Conservation (phyloP, 192 early-diverging fungal genomes). For the Backusella circina region DNA sequence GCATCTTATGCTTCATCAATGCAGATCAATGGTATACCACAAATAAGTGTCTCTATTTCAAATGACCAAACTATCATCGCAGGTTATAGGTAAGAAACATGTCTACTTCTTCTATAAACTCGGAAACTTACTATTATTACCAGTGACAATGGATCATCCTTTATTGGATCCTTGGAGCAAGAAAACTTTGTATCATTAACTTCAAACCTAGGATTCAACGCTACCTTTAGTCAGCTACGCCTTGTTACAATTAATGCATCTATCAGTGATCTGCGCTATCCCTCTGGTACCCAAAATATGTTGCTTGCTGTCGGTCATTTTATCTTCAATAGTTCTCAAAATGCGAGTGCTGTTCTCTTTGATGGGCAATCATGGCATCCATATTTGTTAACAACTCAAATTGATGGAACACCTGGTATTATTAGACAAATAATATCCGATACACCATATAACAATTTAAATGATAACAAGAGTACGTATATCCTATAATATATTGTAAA, state of each 20-base stretch:
- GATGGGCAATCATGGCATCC: conserved; percentile 48
- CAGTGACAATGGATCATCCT: neutral
- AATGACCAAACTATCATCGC: neutral
- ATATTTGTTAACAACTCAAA: conserved; percentile 32
- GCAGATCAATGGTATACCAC: neutral
- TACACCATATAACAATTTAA: neutral
- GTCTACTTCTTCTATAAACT: neutral
- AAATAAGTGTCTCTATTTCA: neutral
- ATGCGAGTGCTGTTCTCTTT: conserved; percentile 41
- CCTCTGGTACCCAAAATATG: conserved; percentile 21
- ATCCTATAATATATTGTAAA: too few species aligned
- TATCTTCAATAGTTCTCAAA: conserved; percentile 31
- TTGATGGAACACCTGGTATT: conserved; percentile 21
- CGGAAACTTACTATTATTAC: neutral
- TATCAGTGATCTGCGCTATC: conserved; percentile 7
- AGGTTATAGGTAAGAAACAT: neutral
- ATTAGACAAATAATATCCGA: conserved; percentile 21
- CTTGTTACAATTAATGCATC: conserved; percentile 9
- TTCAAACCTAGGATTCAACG: neutral
- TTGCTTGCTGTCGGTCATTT: conserved; percentile 43
- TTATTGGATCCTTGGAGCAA: neutral
- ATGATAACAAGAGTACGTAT: conserved; percentile 14
- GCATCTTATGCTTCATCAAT: neutral
- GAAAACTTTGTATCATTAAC: neutral
- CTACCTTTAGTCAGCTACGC: conserved; percentile 6